These are phyloP conservation scores for Phaeoacremonium minimum DNA, from an alignment of 2,329 filamentous ascomycete genomes.

Conservation along the genomic window DNA sequence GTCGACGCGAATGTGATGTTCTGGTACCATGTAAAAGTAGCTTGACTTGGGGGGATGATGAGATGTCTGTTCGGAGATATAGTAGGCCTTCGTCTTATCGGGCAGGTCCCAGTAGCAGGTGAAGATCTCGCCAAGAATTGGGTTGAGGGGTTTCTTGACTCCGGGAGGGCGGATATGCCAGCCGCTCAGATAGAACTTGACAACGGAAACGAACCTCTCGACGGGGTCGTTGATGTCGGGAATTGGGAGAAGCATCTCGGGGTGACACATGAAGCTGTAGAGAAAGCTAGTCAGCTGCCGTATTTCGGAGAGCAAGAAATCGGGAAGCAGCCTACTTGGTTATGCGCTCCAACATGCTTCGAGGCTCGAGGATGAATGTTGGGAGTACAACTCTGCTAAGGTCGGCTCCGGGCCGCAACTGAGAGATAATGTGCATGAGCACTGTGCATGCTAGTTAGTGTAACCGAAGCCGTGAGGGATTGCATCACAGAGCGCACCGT, in stretches of 20 bases:
- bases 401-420: slow-evolving; percentile 91
- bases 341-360: slow-evolving; percentile 97
- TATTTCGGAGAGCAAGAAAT: not conserved
- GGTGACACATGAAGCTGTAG: slow-evolving; percentile 95
- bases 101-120: slow-evolving; percentile 94
- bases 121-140: slow-evolving; percentile 90
- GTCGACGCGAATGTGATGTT: slow-evolving; percentile 91
- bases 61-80: slow-evolving; percentile 95
- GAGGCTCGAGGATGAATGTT: slow-evolving; percentile 95
- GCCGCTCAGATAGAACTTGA: slow-evolving; percentile 96
- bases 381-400: slow-evolving; percentile 90
- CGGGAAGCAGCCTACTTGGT: slow-evolving; percentile 69
- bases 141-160: slow-evolving; percentile 97
- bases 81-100: slow-evolving; percentile 82
- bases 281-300: slow-evolving; percentile 9
- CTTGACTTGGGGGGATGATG: slow-evolving; percentile 98
- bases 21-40: slow-evolving; percentile 97
- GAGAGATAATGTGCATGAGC: slow-evolving; percentile 93
- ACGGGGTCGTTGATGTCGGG: slow-evolving; percentile 83
- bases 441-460: slow-evolving; percentile 47
- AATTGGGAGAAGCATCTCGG: slow-evolving; percentile 89
- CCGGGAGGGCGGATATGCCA: slow-evolving; percentile 98
- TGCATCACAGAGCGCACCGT: slow-evolving; percentile 62
- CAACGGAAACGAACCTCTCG: slow-evolving; percentile 86
- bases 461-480: slow-evolving; percentile 1